phyloP scores from a whole-genome alignment of 192 early-diverging fungal genomes.

The Coemansia sp. region DNA sequence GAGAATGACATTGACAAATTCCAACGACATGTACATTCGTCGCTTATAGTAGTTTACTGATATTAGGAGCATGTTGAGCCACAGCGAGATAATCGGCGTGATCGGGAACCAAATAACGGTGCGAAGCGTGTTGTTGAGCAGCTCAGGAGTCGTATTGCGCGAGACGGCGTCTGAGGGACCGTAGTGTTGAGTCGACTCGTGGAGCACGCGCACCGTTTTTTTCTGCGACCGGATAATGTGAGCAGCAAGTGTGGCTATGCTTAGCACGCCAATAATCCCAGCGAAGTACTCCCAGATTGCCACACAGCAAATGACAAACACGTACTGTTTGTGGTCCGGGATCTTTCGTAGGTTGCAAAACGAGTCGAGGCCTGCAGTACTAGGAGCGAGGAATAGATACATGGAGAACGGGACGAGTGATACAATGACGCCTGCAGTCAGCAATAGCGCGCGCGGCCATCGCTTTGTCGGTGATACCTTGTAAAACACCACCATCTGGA shows the following conservation, averaged over 20 bases:
- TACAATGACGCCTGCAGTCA: slow-evolving; percentile 10
- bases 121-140: slow-evolving; percentile 27
- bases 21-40: slow-evolving; percentile 16
- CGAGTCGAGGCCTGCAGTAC: background rate
- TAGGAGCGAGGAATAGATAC: slow-evolving; percentile 15
- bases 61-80: slow-evolving; percentile 31
- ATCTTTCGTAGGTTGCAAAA: slow-evolving; percentile 9
- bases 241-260: slow-evolving; percentile 4
- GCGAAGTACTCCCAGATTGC: slow-evolving; percentile 33
- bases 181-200: slow-evolving; percentile 5
- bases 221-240: slow-evolving; percentile 27
- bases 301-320: slow-evolving; percentile 9
- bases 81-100: slow-evolving; percentile 37
- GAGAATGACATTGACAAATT: slow-evolving; percentile 30
- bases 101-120: slow-evolving; percentile 48
- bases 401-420: slow-evolving; percentile 20
- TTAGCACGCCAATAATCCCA: slow-evolving; percentile 30
- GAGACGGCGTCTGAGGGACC: background rate
- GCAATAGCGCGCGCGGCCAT: slow-evolving; percentile 19
- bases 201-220: slow-evolving; percentile 4
- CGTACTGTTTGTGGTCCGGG: slow-evolving; percentile 5
- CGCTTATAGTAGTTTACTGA: slow-evolving; percentile 26
- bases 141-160: slow-evolving; percentile 3
- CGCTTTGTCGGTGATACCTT: slow-evolving; percentile 23
- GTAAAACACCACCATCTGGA: slow-evolving; percentile 43